Base-by-base conservation (phyloP, 2,329 filamentous ascomycete genomes). In the Xylaria digitata region DNA sequence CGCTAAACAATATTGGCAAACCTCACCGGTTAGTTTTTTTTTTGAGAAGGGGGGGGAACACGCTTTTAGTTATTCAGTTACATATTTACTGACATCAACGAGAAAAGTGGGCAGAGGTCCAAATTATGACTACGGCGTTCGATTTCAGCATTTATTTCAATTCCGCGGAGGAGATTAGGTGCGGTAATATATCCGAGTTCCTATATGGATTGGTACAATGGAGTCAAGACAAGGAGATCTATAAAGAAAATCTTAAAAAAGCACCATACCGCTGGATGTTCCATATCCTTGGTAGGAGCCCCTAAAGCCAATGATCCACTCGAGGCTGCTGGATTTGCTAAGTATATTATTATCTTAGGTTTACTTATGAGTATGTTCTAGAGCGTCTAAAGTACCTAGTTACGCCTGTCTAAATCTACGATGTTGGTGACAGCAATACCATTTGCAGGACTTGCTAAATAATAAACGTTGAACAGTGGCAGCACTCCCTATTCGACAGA, bases 341-440 rank as follows among this genome's bases (percentile, higher is more conserved):
- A 62, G 17, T 19, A 34, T 13, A 6, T 37, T 56, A 21, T 9
- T 21, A 23, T 21, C n/a, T 53, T 45, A 63, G 61, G 53, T 19
- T 52, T 63, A 45, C 45, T 63, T 34, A 45, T 46, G 53, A 50
- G 60, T 56, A 63, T n/a, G 52, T 56, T 6, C 26, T 5, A 3
- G 43, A 34, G 37, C 37, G 6, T 19, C 19, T 21, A 15, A n/a
- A 40, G 3, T 45, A n/a, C n/a, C n/a, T n/a, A 11, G 40, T n/a
- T 43, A 6, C 37, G 5, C 19, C 5, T 26, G 19, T 11, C 6
- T 11, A 13, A 6, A 9, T 15, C n/a, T 15, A n/a, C 15, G 50
- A 19, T 23, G 9, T 3, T 23, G 9, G 34, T 17, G 2, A 42
- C 11, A 43, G 26, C 15, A 42, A 42, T 26, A n/a, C 15, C 15